Conservation (phyloP, 1,284 basidiomycete genomes). For the Polyporus tsugae region DNA sequence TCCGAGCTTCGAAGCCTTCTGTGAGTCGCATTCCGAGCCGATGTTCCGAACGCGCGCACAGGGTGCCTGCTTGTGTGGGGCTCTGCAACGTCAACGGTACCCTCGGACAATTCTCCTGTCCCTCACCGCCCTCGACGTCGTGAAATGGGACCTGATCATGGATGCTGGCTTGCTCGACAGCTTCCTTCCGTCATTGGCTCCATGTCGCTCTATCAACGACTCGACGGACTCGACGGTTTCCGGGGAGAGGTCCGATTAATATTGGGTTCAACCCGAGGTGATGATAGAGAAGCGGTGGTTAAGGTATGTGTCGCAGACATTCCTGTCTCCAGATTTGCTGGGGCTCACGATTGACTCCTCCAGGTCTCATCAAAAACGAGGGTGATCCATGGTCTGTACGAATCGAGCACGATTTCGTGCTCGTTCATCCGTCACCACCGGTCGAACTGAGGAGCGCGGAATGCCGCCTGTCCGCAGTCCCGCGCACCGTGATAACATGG, state of each 20-base stretch:
- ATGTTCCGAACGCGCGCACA: conserved; percentile 25
- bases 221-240: neutral
- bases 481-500: conserved; percentile 5
- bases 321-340: neutral
- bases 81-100: conserved; percentile 23
- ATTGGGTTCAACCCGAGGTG: no score
- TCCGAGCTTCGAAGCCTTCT: conserved; percentile 20
- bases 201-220: neutral
- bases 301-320: neutral
- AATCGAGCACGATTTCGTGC: neutral
- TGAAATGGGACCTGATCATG: neutral
- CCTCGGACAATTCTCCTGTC: conserved; percentile 21
- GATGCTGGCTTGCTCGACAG: neutral
- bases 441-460: neutral
- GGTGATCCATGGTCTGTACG: neutral
- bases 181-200: neutral
- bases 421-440: neutral
- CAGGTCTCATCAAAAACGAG: neutral
- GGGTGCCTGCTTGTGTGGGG: conserved; percentile 13
- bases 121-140: conserved; percentile 12
- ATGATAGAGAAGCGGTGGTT: neutral
- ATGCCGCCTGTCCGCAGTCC: neutral
- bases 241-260: neutral
- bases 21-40: conserved; percentile 22
- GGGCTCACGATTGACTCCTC: neutral